A percentile compares a stretch with the other conserved stretches of the same genome.
phyloP scores from a whole-genome alignment of 805 yeast species.

The Pichia cephalocereana region DNA sequence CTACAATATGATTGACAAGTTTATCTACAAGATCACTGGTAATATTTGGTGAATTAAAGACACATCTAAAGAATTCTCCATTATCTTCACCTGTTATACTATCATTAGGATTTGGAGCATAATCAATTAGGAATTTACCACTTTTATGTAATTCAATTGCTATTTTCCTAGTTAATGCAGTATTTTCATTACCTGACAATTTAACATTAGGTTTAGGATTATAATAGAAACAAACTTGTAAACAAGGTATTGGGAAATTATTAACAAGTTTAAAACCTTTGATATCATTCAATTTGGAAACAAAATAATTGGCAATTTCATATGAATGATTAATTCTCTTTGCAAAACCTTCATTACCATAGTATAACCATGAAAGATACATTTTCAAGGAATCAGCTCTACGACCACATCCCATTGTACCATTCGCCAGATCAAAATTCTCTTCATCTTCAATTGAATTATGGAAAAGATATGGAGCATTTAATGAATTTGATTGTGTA shows the following conservation, averaged over 20 bases:
- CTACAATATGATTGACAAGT: slow-evolving; percentile 31
- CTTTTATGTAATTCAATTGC: slow-evolving; percentile 48
- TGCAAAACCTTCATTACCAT: slow-evolving; percentile 59
- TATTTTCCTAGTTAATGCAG: slow-evolving; percentile 51
- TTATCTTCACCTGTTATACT: slow-evolving; percentile 30
- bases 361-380: slow-evolving; percentile 74
- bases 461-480: slow-evolving; percentile 79
- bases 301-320: slow-evolving; percentile 54
- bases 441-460: slow-evolving; percentile 40
- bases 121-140: slow-evolving; percentile 70
- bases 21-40: slow-evolving; percentile 36
- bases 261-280: slow-evolving; percentile 49
- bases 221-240: slow-evolving; percentile 78
- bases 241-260: slow-evolving; percentile 57
- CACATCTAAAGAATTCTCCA: slow-evolving; percentile 82
- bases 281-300: slow-evolving; percentile 28
- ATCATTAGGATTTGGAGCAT: slow-evolving; percentile 56
- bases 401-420: slow-evolving; percentile 89
- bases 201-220: slow-evolving; percentile 28
- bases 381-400: slow-evolving; percentile 75
- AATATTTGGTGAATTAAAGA: slow-evolving; percentile 63
- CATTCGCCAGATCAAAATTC: slow-evolving; percentile 71
- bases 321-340: slow-evolving; percentile 67
- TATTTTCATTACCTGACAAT: slow-evolving; percentile 29
- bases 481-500: slow-evolving; percentile 63